Evolutionary conservation across 2,329 filamentous ascomycete genomes (phyloP).

Genomic region (Biscogniauxia marginata): DNA sequence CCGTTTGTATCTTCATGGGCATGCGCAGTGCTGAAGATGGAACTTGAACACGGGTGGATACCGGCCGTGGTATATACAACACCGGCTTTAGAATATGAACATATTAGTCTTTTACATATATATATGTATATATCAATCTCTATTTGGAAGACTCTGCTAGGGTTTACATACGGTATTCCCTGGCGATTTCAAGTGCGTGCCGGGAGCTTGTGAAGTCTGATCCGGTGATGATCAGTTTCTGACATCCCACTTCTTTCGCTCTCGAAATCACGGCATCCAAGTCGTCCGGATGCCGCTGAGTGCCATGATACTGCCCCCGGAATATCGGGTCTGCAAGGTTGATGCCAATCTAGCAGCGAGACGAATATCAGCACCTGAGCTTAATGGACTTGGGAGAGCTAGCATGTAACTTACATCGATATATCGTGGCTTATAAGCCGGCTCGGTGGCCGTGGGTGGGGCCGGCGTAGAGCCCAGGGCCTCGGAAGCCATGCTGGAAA

Average conservation of each 20-base stretch:
- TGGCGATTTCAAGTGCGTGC: slow-evolving; percentile 71
- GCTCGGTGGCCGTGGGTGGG: slow-evolving; percentile 7
- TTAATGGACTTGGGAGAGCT: neutral
- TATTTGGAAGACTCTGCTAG: too few species aligned
- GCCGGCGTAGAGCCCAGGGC: slow-evolving; percentile 19
- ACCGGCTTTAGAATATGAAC: slow-evolving; percentile 53
- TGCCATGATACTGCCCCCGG: slow-evolving; percentile 79
- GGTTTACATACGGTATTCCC: slow-evolving; percentile 64
- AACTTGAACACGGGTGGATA: slow-evolving; percentile 87
- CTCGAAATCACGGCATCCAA: slow-evolving; percentile 74
- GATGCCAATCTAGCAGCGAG: slow-evolving; percentile 71
- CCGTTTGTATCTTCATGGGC: slow-evolving; percentile 42
- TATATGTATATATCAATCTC: too few species aligned
- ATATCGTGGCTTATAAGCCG: slow-evolving; percentile 51
- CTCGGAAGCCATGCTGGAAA: slow-evolving; percentile 27
- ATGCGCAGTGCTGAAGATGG: slow-evolving; percentile 65
- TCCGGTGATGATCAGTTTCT: slow-evolving; percentile 90
- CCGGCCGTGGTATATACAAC: slow-evolving; percentile 88
- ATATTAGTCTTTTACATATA: too few species aligned
- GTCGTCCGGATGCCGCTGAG: slow-evolving; percentile 70
- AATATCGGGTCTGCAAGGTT: slow-evolving; percentile 94
- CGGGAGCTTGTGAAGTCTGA: slow-evolving; percentile 78
- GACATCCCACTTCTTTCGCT: slow-evolving; percentile 74
- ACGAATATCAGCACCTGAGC: neutral
- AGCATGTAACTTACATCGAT: slow-evolving; percentile 54